Conservation (phyloP, 1,139 yeast species). For the Geotrichum aggregatum region DNA sequence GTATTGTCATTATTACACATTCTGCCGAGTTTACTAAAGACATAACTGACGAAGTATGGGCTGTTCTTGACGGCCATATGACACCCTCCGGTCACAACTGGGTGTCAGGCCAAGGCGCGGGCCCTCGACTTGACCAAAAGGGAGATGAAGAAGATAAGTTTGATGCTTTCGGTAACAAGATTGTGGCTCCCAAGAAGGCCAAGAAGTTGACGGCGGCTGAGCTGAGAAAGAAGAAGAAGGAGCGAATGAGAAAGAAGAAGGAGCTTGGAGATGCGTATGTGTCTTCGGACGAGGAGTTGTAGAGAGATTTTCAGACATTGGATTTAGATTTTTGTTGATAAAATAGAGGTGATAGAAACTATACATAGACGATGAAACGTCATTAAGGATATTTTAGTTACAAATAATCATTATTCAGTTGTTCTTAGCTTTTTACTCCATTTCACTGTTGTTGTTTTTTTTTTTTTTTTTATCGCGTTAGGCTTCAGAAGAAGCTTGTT, state of each 20-base stretch:
- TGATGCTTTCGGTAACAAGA: slow-evolving; percentile 99
- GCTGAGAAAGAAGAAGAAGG: slow-evolving; percentile 99
- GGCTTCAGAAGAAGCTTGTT: too few relatives aligned
- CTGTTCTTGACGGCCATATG: slow-evolving; percentile 95
- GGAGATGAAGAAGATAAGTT: slow-evolving; percentile 95
- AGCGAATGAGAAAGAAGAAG: slow-evolving; percentile 99
- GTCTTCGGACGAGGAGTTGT: slow-evolving; percentile 82
- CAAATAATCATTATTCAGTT: too few relatives aligned
- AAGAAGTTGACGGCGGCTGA: slow-evolving; percentile 97
- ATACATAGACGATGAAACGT: too few relatives aligned
- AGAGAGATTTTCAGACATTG: too few relatives aligned
- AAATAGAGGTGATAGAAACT: too few relatives aligned
- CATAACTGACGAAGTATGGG: slow-evolving; percentile 99
- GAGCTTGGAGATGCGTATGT: slow-evolving; percentile 98
- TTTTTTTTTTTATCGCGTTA: too few relatives aligned
- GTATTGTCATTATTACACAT: slow-evolving; percentile 98
- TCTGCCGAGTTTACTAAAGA: slow-evolving; percentile 99
- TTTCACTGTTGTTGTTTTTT: too few relatives aligned
- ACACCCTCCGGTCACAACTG: slow-evolving; percentile 99
- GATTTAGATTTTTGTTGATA: too few relatives aligned
- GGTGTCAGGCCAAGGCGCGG: slow-evolving; percentile 99
- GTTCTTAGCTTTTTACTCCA: too few relatives aligned
- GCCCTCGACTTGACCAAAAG: slow-evolving; percentile 96
- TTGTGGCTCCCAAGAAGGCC: slow-evolving; percentile 93
- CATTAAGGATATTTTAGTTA: too few relatives aligned